Percentiles rank a stretch among this genome's conserved stretches.
Evolutionary conservation across 805 yeast species (phyloP).

Genomic region (Nakazawaea anatomiae): DNA sequence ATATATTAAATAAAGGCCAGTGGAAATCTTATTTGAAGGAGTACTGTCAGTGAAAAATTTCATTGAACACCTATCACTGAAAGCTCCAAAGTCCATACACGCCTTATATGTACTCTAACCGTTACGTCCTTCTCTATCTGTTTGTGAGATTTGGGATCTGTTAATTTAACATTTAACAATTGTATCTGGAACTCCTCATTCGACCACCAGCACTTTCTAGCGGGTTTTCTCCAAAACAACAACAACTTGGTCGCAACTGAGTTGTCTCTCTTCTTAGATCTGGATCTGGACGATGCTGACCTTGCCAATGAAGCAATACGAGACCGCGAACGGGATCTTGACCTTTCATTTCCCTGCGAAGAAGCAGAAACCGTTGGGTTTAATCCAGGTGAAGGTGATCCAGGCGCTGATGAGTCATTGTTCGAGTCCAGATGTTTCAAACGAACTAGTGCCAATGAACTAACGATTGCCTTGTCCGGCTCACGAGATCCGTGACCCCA

Average conservation of each 20-base stretch:
- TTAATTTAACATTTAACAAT: constrained; percentile 20
- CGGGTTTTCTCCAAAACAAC: constrained; percentile 96
- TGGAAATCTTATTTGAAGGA: neutral
- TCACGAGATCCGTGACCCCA: constrained; percentile 94
- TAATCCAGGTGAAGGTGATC: constrained; percentile 5
- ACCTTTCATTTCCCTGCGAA: constrained; percentile 22
- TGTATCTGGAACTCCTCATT: constrained; percentile 47
- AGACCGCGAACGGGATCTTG: constrained; percentile 39
- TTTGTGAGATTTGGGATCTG: constrained; percentile 18
- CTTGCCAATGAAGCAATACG: constrained; percentile 60
- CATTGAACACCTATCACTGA: constrained; percentile 80
- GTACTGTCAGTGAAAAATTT: neutral
- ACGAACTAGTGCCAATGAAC: constrained; percentile 72
- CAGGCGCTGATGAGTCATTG: constrained; percentile 9
- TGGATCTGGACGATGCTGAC: constrained; percentile 50
- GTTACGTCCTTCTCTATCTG: constrained; percentile 28
- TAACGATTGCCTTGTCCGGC: constrained; percentile 80
- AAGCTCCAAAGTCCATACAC: constrained; percentile 96
- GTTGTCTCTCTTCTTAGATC: constrained; percentile 31
- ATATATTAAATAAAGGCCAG: neutral
- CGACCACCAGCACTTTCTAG: constrained; percentile 98
- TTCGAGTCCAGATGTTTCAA: constrained; percentile 30
- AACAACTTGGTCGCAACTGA: constrained; percentile 55
- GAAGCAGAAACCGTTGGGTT: constrained; percentile 22
- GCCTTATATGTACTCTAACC: constrained; percentile 75